Base-by-base conservation (phyloP, 805 yeast genomes). In the Metschnikowia lochheadii region DNA sequence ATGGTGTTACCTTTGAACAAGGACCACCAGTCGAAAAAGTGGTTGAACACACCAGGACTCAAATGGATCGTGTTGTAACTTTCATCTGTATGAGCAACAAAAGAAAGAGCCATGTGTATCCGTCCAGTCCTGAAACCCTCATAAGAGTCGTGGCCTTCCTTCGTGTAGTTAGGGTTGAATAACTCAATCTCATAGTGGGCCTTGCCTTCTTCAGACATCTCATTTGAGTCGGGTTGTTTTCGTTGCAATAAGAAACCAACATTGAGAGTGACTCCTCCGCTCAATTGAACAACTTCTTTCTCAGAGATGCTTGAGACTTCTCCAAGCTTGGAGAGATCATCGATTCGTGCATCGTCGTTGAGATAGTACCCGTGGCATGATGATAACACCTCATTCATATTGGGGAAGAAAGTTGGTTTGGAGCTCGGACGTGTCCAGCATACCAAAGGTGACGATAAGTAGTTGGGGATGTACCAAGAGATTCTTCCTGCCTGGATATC, bases 21-120 rank as follows among this genome's bases (percentile, higher is more conserved):
- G 33, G 69, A 68, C 96, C 97, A 91, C 98, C 98, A 94, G 4
- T 66, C 63, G 60, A 82, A 83, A 69, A 94, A 90, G 52, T 83
- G 86, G 6, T 69, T 63, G 56, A 92, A 75, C 0, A 84, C 78
- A 4, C 72, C 72, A 1, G 97, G 96, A 2, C 90, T 77, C 47
- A 92, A 68, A 63, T 91, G 96, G 41, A 87, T 77, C 1, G 90
- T 75, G 67, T 91, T 92, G 58, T 83, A 83, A 10, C 75, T 70
- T 4, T 62, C 52, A 1, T 63, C 68, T 15, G 62, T 63, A 44
- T 70, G 63, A 1, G 78, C 75, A 49, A 61, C 60, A 21, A 74
- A 50, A 2, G 77, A 64, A 31, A 73, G 68, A 2, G 72, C 65
- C 77, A 74, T 73, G 50, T 73, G 75, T 13, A 74, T 60, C 31